phyloP scores from a whole-genome alignment of 2,329 filamentous ascomycete genomes.

The Cladosporium phlei region DNA sequence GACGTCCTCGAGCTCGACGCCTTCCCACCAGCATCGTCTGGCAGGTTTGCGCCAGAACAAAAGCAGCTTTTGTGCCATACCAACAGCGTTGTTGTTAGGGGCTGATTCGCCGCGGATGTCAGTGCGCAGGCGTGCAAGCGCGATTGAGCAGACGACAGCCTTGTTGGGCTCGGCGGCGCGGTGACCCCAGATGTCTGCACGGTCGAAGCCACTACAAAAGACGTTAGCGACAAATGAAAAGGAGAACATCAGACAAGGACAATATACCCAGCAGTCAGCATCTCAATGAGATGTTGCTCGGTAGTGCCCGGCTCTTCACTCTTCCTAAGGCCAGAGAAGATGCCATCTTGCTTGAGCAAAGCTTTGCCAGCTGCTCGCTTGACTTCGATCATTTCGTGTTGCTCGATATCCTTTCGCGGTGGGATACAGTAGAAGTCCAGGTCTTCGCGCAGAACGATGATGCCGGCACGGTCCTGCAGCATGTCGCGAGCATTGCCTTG shows the following conservation, averaged over 20 bases:
- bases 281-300: conserved; percentile 97
- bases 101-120: conserved; percentile 67
- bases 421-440: conserved; percentile 97
- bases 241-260: too few relatives aligned
- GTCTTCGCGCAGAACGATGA: conserved; percentile 94
- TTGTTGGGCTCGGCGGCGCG: conserved; percentile 97
- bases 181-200: conserved; percentile 92
- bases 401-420: conserved; percentile 74
- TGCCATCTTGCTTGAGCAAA: conserved; percentile 84
- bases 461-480: conserved; percentile 83
- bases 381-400: conserved; percentile 88
- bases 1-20: conserved; percentile 82
- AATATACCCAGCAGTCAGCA: conserved; percentile 91
- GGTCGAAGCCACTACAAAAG: conserved; percentile 76
- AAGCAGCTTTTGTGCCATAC: conserved; percentile 96
- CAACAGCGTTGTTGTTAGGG: conserved; percentile 71
- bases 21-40: conserved; percentile 97
- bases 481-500: conserved; percentile 62
- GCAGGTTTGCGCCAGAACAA: conserved; percentile 98
- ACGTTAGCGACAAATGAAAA: not conserved
- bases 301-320: conserved; percentile 95
- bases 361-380: conserved; percentile 86
- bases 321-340: conserved; percentile 90
- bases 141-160: conserved; percentile 94
- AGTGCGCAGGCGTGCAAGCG: conserved; percentile 84